Evolutionary conservation across 441 rosid genomes (phyloP).

Genomic region (Kokia cookei): DNA sequence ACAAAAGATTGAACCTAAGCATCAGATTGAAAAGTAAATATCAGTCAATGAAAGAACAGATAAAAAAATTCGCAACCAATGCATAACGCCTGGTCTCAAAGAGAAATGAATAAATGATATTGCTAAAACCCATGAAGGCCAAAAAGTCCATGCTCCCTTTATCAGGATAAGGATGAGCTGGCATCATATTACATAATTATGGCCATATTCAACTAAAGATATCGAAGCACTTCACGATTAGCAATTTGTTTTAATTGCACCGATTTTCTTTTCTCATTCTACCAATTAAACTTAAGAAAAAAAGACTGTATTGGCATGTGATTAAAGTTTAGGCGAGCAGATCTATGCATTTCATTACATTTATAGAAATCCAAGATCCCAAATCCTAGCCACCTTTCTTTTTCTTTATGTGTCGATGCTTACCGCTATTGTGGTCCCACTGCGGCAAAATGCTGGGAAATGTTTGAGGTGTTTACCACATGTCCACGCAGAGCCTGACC

Average conservation of each 20-base stretch:
- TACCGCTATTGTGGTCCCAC: constrained; percentile 77
- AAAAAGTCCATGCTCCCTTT: neutral
- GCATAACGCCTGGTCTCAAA: neutral
- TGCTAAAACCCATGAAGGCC: neutral
- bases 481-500: constrained; percentile 84
- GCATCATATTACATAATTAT: neutral
- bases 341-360: neutral
- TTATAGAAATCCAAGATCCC: neutral
- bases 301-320: neutral
- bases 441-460: constrained; percentile 79
- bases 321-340: neutral
- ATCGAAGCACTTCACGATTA: neutral
- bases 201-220: neutral
- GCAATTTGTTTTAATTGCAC: neutral
- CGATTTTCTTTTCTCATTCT: neutral
- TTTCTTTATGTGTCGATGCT: constrained; percentile 20
- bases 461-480: constrained; percentile 95
- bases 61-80: neutral
- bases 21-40: constrained; percentile 6
- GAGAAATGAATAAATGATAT: neutral
- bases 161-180: neutral
- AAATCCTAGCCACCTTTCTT: neutral
- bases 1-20: constrained; percentile 87
- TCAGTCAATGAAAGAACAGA: neutral
- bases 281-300: neutral